phyloP scores from a whole-genome alignment of 1,284 basidiomycete genomes.

The Ganoderma boninense region DNA sequence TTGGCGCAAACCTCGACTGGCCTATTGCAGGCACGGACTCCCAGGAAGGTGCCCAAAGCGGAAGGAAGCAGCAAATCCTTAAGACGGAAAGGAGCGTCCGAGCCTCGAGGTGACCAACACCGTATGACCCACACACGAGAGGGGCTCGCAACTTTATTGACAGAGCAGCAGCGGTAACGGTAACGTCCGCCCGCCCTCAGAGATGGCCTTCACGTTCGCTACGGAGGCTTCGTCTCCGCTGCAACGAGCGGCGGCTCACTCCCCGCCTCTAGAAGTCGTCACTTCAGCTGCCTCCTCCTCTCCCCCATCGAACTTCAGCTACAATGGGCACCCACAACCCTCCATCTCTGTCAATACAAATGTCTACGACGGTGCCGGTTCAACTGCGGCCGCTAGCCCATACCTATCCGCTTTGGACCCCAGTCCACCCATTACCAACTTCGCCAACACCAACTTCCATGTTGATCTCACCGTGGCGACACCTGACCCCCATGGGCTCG shows the following conservation, averaged over 20 bases:
- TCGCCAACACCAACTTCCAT: constrained; percentile 31
- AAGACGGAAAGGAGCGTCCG: constrained; percentile 44
- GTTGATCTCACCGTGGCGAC: constrained; percentile 34
- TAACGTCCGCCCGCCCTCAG: constrained; percentile 41
- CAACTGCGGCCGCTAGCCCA: constrained; percentile 27
- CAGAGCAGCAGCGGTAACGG: constrained; percentile 44
- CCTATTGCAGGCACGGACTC: constrained; percentile 31
- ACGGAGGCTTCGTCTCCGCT: constrained; percentile 45
- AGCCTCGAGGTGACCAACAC: constrained; percentile 40
- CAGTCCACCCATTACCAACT: constrained; percentile 28
- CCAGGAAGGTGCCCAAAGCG: constrained; percentile 42
- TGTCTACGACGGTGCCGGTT: constrained; percentile 18
- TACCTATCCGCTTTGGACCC: constrained; percentile 34
- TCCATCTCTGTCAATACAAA: constrained; percentile 22
- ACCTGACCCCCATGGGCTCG: constrained; percentile 33
- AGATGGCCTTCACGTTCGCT: constrained; percentile 40
- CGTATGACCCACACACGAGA: constrained; percentile 32
- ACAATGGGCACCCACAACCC: constrained; percentile 12
- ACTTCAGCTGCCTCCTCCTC: constrained; percentile 31
- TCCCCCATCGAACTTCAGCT: constrained; percentile 33
- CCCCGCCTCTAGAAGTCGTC: constrained; percentile 35
- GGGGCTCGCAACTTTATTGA: constrained; percentile 36
- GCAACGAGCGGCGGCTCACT: constrained; percentile 33
- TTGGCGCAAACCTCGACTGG: constrained; percentile 34
- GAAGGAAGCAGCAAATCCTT: constrained; percentile 34